Percentiles rank a stretch among this genome's conserved stretches.
These are phyloP conservation scores for Phytophthora megakarya DNA, from an alignment of 352 stramenopile species.

Conservation along the genomic window DNA sequence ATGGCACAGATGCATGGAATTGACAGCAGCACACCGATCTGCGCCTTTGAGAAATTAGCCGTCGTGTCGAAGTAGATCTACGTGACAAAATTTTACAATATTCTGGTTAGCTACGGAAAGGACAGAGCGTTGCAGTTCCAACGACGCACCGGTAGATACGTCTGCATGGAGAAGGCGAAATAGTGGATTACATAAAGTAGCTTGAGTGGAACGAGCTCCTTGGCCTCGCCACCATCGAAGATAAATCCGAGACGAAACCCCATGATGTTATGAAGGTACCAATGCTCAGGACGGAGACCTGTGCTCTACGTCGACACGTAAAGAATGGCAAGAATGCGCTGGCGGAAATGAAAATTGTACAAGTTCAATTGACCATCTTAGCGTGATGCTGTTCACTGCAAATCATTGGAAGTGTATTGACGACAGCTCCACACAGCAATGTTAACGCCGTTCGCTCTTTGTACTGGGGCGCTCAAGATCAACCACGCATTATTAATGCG, in stretches of 20 bases:
- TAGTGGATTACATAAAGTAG: constrained; percentile 71
- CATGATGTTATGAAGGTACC: constrained; percentile 12
- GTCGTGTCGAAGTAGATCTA: constrained; percentile 70
- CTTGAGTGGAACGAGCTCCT: constrained; percentile 70
- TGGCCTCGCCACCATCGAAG: constrained; percentile 61
- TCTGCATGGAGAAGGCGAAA: constrained; percentile 71
- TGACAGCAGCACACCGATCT: constrained; percentile 47
- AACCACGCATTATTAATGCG: constrained; percentile 30
- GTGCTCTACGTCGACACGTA: constrained; percentile 18
- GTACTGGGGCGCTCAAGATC: constrained; percentile 14
- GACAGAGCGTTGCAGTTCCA: background rate
- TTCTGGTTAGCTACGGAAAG: constrained; percentile 1
- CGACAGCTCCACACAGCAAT: constrained; percentile 24
- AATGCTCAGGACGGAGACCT: constrained; percentile 2
- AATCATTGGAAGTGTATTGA: constrained; percentile 12
- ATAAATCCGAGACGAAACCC: constrained; percentile 46
- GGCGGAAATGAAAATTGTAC: background rate
- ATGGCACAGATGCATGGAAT: constrained; percentile 56
- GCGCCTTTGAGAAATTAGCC: constrained; percentile 57
- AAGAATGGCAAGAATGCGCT: constrained; percentile 9
- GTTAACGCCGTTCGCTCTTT: constrained; percentile 23
- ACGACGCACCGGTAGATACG: constrained; percentile 55
- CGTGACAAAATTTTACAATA: background rate
- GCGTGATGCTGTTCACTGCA: background rate
- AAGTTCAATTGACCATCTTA: constrained; percentile 15